Conservation (phyloP, 2,329 filamentous ascomycete species). For the Aspergillus nomiae region DNA sequence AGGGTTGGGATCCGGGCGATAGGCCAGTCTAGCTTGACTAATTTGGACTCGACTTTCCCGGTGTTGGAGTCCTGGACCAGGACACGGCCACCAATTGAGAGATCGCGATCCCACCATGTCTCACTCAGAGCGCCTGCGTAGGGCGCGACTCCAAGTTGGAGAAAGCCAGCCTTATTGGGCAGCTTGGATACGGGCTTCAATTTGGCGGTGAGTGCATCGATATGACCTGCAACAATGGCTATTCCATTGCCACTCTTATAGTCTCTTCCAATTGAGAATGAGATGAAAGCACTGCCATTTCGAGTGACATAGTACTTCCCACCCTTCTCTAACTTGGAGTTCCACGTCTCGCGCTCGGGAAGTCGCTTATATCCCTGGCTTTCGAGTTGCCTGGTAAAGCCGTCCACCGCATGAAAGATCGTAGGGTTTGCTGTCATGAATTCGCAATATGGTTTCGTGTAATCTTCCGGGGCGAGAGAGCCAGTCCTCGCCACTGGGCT, state of each 20-base stretch:
- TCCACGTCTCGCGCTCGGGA: conserved; percentile 78
- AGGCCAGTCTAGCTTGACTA: conserved; percentile 93
- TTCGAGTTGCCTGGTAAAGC: conserved; percentile 73
- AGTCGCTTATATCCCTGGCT: conserved; percentile 74
- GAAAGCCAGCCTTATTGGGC: conserved; percentile 79
- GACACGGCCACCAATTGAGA: conserved; percentile 86
- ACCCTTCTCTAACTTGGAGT: conserved; percentile 68
- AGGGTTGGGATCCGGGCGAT: conserved; percentile 90
- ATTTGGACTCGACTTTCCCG: conserved; percentile 75
- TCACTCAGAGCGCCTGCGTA: conserved; percentile 85
- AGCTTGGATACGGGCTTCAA: conserved; percentile 89
- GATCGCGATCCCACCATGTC: conserved; percentile 97
- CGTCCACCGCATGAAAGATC: conserved; percentile 83
- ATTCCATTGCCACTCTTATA: conserved; percentile 85
- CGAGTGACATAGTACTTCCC: conserved; percentile 88
- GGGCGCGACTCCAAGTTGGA: conserved; percentile 87
- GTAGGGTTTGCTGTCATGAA: conserved; percentile 92
- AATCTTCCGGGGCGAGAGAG: conserved; percentile 55
- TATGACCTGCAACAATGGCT: conserved; percentile 86
- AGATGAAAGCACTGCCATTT: conserved; percentile 82
- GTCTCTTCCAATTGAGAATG: conserved; percentile 77
- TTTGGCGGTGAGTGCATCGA: conserved; percentile 87
- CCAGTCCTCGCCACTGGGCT: conserved; percentile 15
- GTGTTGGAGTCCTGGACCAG: conserved; percentile 72
- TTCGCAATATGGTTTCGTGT: conserved; percentile 80